phyloP scores from a whole-genome alignment of 768 basidiomycete species.

The Psilocybe cubensis region DNA sequence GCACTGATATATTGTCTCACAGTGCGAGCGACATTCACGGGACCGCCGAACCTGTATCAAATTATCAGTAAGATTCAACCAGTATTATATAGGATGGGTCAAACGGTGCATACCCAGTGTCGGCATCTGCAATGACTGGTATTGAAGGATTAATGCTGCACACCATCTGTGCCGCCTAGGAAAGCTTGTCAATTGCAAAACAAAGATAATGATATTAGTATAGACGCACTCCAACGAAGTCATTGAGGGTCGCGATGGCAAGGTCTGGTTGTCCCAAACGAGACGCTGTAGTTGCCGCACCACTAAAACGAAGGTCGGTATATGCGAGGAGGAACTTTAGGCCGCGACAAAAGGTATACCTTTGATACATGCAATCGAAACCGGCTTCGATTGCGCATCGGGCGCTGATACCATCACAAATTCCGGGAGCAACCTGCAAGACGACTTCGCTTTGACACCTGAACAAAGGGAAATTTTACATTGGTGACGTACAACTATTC shows the following conservation, averaged over 20 bases:
- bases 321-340: not conserved
- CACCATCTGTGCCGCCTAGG: conserved; percentile 70
- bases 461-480: not conserved
- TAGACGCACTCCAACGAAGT: conserved; percentile 65
- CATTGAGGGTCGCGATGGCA: conserved; percentile 78
- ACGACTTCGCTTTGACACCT: not conserved
- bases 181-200: conserved; percentile 3
- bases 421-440: conserved; percentile 70
- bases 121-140: conserved; percentile 81
- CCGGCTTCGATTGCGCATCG: conserved; percentile 81
- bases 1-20: conserved; percentile 70
- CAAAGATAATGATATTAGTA: not conserved
- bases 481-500: conserved; percentile 71
- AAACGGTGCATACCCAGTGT: conserved; percentile 59
- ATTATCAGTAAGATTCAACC: not conserved
- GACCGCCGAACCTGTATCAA: conserved; percentile 60
- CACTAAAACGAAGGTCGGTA: conserved; percentile 38
- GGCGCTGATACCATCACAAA: conserved; percentile 81
- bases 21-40: conserved; percentile 76
- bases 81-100: too few species aligned
- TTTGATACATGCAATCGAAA: conserved; percentile 79
- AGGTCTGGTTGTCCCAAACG: conserved; percentile 80
- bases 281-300: conserved; percentile 82
- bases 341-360: conserved; percentile 36
- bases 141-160: conserved; percentile 63